A percentile compares a stretch with the other conserved stretches of the same genome.
Conservation (phyloP, 805 yeast species). For the Ogataea paraovalis region DNA sequence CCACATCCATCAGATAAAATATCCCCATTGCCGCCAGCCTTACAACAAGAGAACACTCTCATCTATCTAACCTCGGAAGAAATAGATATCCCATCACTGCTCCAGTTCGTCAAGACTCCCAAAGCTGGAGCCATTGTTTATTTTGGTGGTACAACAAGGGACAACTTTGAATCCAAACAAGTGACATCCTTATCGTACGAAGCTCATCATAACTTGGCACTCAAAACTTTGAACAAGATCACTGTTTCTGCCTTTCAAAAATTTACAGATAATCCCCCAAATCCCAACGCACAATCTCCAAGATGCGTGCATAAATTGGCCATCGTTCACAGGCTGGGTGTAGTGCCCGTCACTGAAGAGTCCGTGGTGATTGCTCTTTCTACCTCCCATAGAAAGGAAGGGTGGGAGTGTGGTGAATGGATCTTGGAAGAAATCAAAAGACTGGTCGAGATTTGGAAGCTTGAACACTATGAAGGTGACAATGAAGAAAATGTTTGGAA, state of each 20-base stretch:
- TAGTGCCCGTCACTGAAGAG: slow-evolving; percentile 44
- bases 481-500: slow-evolving; percentile 44
- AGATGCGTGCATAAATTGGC: slow-evolving; percentile 34
- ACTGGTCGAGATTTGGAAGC: slow-evolving; percentile 48
- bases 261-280: slow-evolving; percentile 14
- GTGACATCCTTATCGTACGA: slow-evolving; percentile 43
- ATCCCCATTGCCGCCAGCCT: background rate
- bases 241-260: slow-evolving; percentile 30
- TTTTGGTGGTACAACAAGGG: slow-evolving; percentile 50
- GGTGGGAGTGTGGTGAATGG: slow-evolving; percentile 44
- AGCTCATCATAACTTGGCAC: slow-evolving; percentile 41
- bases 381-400: slow-evolving; percentile 43
- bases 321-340: slow-evolving; percentile 43
- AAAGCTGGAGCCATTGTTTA: slow-evolving; percentile 46
- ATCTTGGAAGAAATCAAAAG: slow-evolving; percentile 42
- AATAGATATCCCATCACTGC: slow-evolving; percentile 18
- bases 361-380: slow-evolving; percentile 43
- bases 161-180: slow-evolving; percentile 36
- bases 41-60: slow-evolving; percentile 3
- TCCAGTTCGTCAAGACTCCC: slow-evolving; percentile 39
- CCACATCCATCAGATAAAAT: background rate
- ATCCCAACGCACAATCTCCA: background rate
- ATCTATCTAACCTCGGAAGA: slow-evolving; percentile 24
- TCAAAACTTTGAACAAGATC: slow-evolving; percentile 33
- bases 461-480: slow-evolving; percentile 38